Evolutionary conservation across 2,329 filamentous ascomycete genomes (phyloP), one percentile per base, ranked within the genome.

Genomic region (Fusarium palustre): DNA sequence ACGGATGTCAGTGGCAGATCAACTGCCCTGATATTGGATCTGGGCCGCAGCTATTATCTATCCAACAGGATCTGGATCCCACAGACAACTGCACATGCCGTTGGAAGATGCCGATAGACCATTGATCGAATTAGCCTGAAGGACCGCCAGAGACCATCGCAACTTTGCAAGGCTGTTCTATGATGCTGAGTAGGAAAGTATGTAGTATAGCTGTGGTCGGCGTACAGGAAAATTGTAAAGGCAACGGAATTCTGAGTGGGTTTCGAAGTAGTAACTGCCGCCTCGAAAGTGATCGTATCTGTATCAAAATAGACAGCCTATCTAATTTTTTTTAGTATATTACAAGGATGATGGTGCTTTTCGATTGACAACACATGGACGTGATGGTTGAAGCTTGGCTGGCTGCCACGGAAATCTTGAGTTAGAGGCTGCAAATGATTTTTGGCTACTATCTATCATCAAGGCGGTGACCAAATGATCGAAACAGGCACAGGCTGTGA

Each of bases 201-300:
- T 33, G 22, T 8, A 39, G 39, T 31, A 41, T 28, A 55, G 61
- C 66, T 49, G 42, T 47, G 52, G 34, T 54, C 24, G 22, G 8
- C 24, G 43, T 65, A 49, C 24, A 48, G 55, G 57, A 59, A 38
- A 46, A 36, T 52, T 45, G 46, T 33, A 25, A 59, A 53, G 18
- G 28, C 18, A 47, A 48, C 52, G 25, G 10, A 42, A 42, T 53
- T 24, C 6, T 24, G 20, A 34, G 20, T 52, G 41, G 54, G 22
- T 20, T 41, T 54, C 16, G 18, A 47, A 24, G 30, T 13, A 33
- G 38, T 20, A 31, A 30, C 38, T 59, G 22, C 24, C 18, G 43
- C 31, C 41, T n/a, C 7, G 48, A n/a, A 24, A 36, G 8, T 20
- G n/a, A 30, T 36, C 34, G 25, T 52, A 15, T 34, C 20, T 13